Evolutionary conservation across 805 yeast species (phyloP).

Genomic region (Ogataea neopini): DNA sequence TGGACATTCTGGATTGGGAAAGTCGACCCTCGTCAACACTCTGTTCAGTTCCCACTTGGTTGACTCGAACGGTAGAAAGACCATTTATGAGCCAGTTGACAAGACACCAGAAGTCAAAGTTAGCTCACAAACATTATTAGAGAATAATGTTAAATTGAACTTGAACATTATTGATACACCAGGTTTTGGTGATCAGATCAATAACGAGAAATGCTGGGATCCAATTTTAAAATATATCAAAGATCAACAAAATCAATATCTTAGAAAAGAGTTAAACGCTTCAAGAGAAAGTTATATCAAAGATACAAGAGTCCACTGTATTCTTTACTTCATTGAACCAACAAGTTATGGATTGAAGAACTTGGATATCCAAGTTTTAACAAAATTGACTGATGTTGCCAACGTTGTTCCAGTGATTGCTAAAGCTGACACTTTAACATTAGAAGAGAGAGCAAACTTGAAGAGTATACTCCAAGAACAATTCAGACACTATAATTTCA

Average conservation of each 20-base stretch:
- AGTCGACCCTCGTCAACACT: constrained; percentile 88
- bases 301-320: constrained; percentile 93
- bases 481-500: constrained; percentile 68
- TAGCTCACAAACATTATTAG: constrained; percentile 67
- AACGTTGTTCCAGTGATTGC: constrained; percentile 96
- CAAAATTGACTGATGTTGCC: constrained; percentile 82
- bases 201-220: constrained; percentile 96
- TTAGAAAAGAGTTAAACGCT: constrained; percentile 93
- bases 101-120: constrained; percentile 85
- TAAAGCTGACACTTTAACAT: constrained; percentile 85
- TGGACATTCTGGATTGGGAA: constrained; percentile 92
- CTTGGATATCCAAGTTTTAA: constrained; percentile 79
- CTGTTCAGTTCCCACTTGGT: constrained; percentile 81
- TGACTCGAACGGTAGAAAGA: constrained; percentile 69
- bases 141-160: constrained; percentile 84
- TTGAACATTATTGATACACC: constrained; percentile 94
- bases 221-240: constrained; percentile 91
- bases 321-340: constrained; percentile 88
- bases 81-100: constrained; percentile 69
- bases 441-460: constrained; percentile 77
- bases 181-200: constrained; percentile 96
- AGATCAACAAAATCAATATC: constrained; percentile 89
- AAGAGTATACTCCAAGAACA: constrained; percentile 78
- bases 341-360: constrained; percentile 82
- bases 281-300: constrained; percentile 79